Conservation (phyloP, 768 basidiomycete genomes). For the Omphalotus guepiniiformis region DNA sequence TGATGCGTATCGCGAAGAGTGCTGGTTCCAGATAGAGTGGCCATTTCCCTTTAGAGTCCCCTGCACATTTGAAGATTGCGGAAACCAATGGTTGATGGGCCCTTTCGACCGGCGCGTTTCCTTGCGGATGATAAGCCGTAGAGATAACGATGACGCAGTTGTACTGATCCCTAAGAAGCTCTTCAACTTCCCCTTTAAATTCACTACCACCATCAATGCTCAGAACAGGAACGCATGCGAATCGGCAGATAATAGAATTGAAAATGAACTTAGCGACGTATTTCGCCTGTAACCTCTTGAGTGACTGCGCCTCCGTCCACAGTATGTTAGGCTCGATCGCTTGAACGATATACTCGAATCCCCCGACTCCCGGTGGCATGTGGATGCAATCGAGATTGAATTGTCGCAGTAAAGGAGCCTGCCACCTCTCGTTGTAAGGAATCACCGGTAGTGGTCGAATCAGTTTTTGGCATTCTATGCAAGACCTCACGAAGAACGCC, state of each 20-base stretch:
- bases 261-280: conserved; percentile 26
- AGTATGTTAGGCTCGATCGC: conserved; percentile 17
- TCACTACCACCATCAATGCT: conserved; percentile 26
- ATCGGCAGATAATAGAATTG: conserved; percentile 24
- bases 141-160: conserved; percentile 22
- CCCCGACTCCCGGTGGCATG: conserved; percentile 21
- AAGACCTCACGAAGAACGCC: no score
- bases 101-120: conserved; percentile 27
- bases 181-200: conserved; percentile 21
- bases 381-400: conserved; percentile 25
- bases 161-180: conserved; percentile 19
- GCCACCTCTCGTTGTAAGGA: conserved; percentile 17
- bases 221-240: conserved; percentile 14
- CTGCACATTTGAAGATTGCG: conserved; percentile 16
- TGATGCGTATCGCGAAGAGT: conserved; percentile 23
- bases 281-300: conserved; percentile 8
- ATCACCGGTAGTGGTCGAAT: conserved; percentile 15
- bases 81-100: conserved; percentile 20
- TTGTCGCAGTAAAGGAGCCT: conserved; percentile 18
- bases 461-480: no score
- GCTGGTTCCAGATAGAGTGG: conserved; percentile 19
- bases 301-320: conserved; percentile 20
- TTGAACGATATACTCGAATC: conserved; percentile 22
- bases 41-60: conserved; percentile 19
- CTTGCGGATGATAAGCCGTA: conserved; percentile 23